Base-by-base conservation (phyloP, 2,329 filamentous ascomycete genomes). In the Trichoderma endophyticum region DNA sequence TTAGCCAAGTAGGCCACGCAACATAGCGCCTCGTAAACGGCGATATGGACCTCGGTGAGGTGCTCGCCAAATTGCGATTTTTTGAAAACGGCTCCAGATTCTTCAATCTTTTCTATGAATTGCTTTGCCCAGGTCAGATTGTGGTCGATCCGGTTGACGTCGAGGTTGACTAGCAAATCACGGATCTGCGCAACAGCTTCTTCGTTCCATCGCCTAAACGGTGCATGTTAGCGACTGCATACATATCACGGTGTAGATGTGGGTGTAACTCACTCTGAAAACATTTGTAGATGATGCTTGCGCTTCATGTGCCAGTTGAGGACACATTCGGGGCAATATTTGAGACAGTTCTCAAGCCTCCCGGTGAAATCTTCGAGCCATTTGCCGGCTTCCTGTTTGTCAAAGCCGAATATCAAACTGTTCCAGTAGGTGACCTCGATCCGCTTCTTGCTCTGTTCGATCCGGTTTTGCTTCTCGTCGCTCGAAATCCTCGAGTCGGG, bases 11-110 rank as follows among this genome's bases (percentile, higher is more conserved):
- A 94, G 1, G 92, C 87, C 75, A 94, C 89, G 80, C 92, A 97
- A 80, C 94, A 97, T 66, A 98, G 84, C 0, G 92, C 91, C 80
- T 98, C 95, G 77, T 97, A 97, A 34, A 98, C 88, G 12, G 93
- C 91, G 72, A 96, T 88, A 65, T 97, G 88, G 7, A 93, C 89
- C 32, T 88, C 84, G 2, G 87, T 83, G 32, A 87, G 82, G 7
- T 86, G 79, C 24, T 83, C 82, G 14, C 84, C 84, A 48, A 88
- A 81, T 67, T 84, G 83, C 0, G 81, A 77, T 54, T 85, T 84
- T 61, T 83, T 84, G 79, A 88, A 87, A 3, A 79, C 78, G 2
- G 82, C 82, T 26, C 86, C 83, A 9, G 82, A 79, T 51, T 82
- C 80, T 67, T 88, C 85, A 4, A 87, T 86, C 66, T 84, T 85